Base-by-base conservation (phyloP, 1,284 basidiomycete genomes). In the Pseudomicrostroma phylloplanum region DNA sequence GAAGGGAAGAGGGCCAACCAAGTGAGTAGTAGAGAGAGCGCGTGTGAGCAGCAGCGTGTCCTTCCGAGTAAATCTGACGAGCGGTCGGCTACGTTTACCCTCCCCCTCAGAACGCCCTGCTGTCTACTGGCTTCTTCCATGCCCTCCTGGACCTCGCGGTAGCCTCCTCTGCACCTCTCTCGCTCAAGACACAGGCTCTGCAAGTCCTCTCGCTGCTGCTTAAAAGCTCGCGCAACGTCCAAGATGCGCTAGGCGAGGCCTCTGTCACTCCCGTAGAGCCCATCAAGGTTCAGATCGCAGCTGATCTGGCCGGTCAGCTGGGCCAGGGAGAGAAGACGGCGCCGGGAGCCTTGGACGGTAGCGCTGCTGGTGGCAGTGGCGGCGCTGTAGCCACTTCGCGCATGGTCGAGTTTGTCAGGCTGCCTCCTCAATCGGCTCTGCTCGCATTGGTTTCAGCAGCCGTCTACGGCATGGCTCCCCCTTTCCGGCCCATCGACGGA, bases 121-220 rank as follows among this genome's bases (percentile, higher is more conserved):
- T 83, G 17, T 68, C 80, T 46, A 78, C 84, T 53, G 84, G 88
- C 4, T 88, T 90, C 71, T 88, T 88, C 0, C 86, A 92, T 51
- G 90, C 89, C 79, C 84, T 98, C 19, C 80, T 92, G 23, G 93
- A 98, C 79, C 82, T 96, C 11, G 88, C 88, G 0, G 83, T 98
- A 23, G 89, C 92, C 2, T 94, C 91, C 36, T 96, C 97, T 76
- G 90, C 91, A 0, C 94, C 96, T 0, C 87, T 88, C 13, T 73
- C 83, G 4, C 81, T 98, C 63, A 97, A 98, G 82, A 62, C 74
- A 6, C 71, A 75, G 54, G 86, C 87, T 1, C 85, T 91, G 66
- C 92, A 93, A 79, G 82, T 87, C 0, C 82, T 91, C n/a, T 60
- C 73, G 3, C 65, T 65, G 8, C 60, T 78, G 15, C 63, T 78